Conservation (phyloP, 164 flowering plant species). For the Protea cynaroides region DNA sequence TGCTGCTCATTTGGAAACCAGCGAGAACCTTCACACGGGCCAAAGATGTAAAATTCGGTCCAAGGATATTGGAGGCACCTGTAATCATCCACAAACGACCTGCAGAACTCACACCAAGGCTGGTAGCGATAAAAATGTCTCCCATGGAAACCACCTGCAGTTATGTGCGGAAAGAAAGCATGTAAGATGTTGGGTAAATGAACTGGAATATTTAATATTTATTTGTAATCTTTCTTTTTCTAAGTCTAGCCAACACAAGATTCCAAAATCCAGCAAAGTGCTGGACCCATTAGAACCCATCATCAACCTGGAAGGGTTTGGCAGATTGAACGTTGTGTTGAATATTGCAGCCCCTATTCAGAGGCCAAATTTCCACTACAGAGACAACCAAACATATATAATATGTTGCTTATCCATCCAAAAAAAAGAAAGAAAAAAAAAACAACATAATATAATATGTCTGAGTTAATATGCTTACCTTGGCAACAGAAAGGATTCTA, state of each 20-base stretch:
- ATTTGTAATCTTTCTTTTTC: no score
- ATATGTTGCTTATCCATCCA: no score
- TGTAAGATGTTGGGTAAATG: background rate
- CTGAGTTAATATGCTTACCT: slow-evolving; percentile 39
- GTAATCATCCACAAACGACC: slow-evolving; percentile 73
- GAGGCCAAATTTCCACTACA: no score
- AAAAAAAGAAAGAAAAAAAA: no score
- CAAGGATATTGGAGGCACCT: slow-evolving; percentile 60
- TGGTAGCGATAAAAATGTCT: slow-evolving; percentile 66
- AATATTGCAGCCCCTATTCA: no score
- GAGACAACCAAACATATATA: background rate
- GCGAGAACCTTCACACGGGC: slow-evolving; percentile 59
- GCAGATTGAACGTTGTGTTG: no score
- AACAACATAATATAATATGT: background rate
- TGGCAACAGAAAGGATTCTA: slow-evolving; percentile 44
- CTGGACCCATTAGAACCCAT: no score
- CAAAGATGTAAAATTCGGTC: slow-evolving; percentile 29
- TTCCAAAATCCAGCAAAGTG: background rate
- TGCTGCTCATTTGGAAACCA: slow-evolving; percentile 21
- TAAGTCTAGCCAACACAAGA: background rate
- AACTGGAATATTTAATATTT: background rate
- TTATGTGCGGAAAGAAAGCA: background rate
- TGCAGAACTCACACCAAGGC: slow-evolving; percentile 39
- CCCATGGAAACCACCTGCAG: slow-evolving; percentile 48
- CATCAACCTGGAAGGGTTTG: no score